Base-by-base conservation (phyloP, 345 rosid species). In the Aquilaria malaccensis region DNA sequence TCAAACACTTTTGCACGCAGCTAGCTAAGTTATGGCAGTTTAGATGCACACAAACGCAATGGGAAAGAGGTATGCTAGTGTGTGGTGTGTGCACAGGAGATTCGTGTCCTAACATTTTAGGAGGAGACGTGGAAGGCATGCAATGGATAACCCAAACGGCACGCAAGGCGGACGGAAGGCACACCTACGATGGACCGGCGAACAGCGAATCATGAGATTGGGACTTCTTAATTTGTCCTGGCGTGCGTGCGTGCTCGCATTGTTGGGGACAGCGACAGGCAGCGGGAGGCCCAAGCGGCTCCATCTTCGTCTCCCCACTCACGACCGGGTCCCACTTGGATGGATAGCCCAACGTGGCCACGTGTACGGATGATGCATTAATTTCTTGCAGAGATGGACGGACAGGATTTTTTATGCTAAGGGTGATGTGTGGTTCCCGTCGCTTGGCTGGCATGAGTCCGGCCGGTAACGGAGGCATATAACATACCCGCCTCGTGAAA, bases 181-280 rank as follows among this genome's bases (percentile, higher is more conserved):
- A 4, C 32, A 33, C 48, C n/a, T 14, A 22, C 15, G 52, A 55
- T 32, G 11, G 55, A 59, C 46, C 51, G 12, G 55, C 32, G 11
- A 58, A 59, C 46, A 51, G 12, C 33, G 57, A 70, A 56, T 64
- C 66, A 37, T 37, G 41, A 45, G 74, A 73, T 53, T 4, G 72
- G 5, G 74, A 74, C 82, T 45, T 29, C 12, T 72, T 70, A 37
- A 53, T 29, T 7, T 37, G 43, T 37, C 43, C 43, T 37, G 7
- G 5, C 7, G 7, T 37, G 43, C 83, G 73, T 66, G 63, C 62
- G 50, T 71, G 54, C 55, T 33, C 22, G 60, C 68, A 51, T 37
- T 29, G 66, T 56, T 54, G 58, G 68, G 68, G 62, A 63, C 72
- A 56, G 50, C 13, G 66, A 69, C 63, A 55, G 76, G 71, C 50